Percentiles rank a stretch among this genome's conserved stretches.
phyloP scores from a whole-genome alignment of 345 rosid genomes.

The Pistacia atlantica region DNA sequence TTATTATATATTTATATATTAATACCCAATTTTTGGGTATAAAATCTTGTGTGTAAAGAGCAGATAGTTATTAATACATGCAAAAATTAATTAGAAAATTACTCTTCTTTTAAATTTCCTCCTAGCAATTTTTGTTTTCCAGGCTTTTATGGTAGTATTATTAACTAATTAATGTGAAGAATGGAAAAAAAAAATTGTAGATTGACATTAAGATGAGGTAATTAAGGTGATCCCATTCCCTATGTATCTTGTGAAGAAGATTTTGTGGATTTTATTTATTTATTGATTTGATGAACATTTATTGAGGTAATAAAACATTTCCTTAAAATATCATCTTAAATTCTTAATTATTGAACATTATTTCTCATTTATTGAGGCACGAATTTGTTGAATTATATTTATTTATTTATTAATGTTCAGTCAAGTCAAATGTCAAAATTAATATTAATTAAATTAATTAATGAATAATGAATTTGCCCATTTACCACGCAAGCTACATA shows the following conservation, averaged over 20 bases:
- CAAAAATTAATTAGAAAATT: not conserved
- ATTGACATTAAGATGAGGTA: not conserved
- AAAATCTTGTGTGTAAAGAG: slow-evolving; percentile 7
- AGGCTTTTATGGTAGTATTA: not conserved
- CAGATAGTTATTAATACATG: not conserved
- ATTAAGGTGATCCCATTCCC: not conserved
- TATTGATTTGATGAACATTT: slow-evolving; percentile 1
- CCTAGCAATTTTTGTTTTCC: not conserved
- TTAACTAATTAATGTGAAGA: not conserved
- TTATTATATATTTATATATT: not conserved
- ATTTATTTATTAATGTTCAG: too few relatives aligned
- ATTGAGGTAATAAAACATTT: not conserved
- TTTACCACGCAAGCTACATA: slow-evolving; percentile 10
- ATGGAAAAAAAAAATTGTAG: not conserved
- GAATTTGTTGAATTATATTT: not conserved
- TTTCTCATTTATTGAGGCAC: not conserved
- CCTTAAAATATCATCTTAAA: not conserved
- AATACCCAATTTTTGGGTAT: not conserved
- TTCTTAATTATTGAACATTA: not conserved
- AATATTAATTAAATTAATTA: too few relatives aligned
- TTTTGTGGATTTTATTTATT: not conserved
- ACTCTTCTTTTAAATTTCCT: not conserved
- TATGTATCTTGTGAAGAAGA: not conserved
- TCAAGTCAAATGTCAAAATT: not conserved
- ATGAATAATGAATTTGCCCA: not conserved